Base-by-base conservation (phyloP, 176 grass and related monocot species). In the Rhynchospora tenuis region DNA sequence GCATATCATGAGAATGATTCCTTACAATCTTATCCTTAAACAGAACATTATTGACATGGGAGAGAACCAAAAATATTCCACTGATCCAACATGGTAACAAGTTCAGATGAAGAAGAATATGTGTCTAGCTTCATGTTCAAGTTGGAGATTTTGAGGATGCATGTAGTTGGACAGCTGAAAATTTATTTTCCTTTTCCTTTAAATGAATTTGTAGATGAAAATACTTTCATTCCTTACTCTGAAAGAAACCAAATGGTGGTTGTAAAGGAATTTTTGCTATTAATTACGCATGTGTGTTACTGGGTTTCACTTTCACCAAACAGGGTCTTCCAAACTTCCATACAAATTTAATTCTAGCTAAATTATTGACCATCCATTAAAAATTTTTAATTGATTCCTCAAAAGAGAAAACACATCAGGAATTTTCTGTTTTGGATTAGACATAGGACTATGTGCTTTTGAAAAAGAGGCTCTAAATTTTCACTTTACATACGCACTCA, bases 61-160 rank as follows among this genome's bases (percentile, higher is more conserved):
- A 80, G 27, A 19, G 24, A 60, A 80, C 17, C 50, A 14, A 7
- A 63, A 62, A 46, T 50, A 82, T 82, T 82, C 80, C 61, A 22
- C 33, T 67, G 59, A 48, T 27, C 27, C 60, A 66, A 82, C 22
- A 67, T 28, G 80, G 43, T 28, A 82, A 67, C 38, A 82, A 28
- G 9, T 52, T 33, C 43, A 66, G 80, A 62, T 82, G 62, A 50
- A 61, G 29, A 82, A 48, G 80, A 82, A 66, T 82, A 82, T 82
- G 9, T 14, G 9, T 14, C 60, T 66, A 27, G 27, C 23, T 44
- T 59, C n/a, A n/a, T 60, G 12, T 44, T 60, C 12, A 20, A 47
- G 38, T 20, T 59, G 16, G 51, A 60, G 2, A 38, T 38, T 38
- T 38, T 80, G 27, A 60, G 24, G 9, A 19, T 38, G 29, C 26